phyloP scores from a whole-genome alignment of 2,329 filamentous ascomycete genomes.

The Colletotrichum siamense region DNA sequence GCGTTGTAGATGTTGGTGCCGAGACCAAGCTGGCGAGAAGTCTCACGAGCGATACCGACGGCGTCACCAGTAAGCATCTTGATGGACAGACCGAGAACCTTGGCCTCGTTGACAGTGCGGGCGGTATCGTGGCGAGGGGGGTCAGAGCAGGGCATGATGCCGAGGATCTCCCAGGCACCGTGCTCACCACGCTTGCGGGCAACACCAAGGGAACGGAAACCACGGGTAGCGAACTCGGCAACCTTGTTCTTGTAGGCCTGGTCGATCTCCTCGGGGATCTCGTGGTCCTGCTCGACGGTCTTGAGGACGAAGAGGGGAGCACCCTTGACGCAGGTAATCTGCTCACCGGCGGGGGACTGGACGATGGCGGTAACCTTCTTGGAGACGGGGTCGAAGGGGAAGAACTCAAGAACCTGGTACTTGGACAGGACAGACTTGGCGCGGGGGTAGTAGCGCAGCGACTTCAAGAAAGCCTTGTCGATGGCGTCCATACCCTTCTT shows the following conservation, averaged over 20 bases:
- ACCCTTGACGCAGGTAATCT: slow-evolving; percentile 89
- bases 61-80: slow-evolving; percentile 98
- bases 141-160: slow-evolving; percentile 94
- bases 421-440: slow-evolving; percentile 82
- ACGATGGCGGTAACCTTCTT: slow-evolving; percentile 91
- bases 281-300: slow-evolving; percentile 85
- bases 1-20: slow-evolving; percentile 95
- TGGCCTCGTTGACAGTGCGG: slow-evolving; percentile 89
- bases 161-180: slow-evolving; percentile 86
- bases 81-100: slow-evolving; percentile 85
- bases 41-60: slow-evolving; percentile 91
- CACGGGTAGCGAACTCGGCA: slow-evolving; percentile 81
- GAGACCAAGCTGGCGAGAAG: slow-evolving; percentile 87
- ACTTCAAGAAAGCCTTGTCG: slow-evolving; percentile 93
- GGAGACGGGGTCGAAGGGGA: slow-evolving; percentile 89
- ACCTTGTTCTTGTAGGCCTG: slow-evolving; percentile 92
- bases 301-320: slow-evolving; percentile 87
- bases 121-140: slow-evolving; percentile 90
- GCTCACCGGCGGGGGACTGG: slow-evolving; percentile 81
- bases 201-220: slow-evolving; percentile 93
- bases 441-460: slow-evolving; percentile 80
- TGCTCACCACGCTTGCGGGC: slow-evolving; percentile 81
- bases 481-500: slow-evolving; percentile 96
- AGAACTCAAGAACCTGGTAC: slow-evolving; percentile 85
- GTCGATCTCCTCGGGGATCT: slow-evolving; percentile 77